A percentile compares a stretch with the other conserved stretches of the same genome.
Evolutionary conservation across 371 early-diverging fungal species (phyloP).

Genomic region (Dichotomocladium elegans): DNA sequence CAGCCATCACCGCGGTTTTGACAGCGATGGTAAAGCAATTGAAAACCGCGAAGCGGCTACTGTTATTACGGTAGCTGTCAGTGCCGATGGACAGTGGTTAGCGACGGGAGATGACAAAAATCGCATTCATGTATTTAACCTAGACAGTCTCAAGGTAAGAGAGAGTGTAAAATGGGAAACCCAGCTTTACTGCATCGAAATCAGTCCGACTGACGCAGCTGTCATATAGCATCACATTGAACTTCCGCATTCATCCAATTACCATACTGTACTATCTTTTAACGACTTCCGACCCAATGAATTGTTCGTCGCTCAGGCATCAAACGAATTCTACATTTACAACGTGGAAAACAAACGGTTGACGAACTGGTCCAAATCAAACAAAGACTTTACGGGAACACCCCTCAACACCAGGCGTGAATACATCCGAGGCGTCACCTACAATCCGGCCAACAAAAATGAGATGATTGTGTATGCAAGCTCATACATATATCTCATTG

Average conservation of each 20-base stretch:
- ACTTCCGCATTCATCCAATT: slow-evolving; percentile 63
- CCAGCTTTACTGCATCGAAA: not conserved
- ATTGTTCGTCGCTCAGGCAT: slow-evolving; percentile 61
- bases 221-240: slow-evolving; percentile 57
- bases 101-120: slow-evolving; percentile 77
- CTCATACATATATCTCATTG: slow-evolving; percentile 69
- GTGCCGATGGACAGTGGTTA: slow-evolving; percentile 77
- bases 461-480: slow-evolving; percentile 70
- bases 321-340: slow-evolving; percentile 75
- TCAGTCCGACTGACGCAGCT: no score
- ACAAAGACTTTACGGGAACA: slow-evolving; percentile 47
- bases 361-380: slow-evolving; percentile 77
- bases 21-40: slow-evolving; percentile 45
- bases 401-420: slow-evolving; percentile 59
- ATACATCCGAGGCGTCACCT: slow-evolving; percentile 69
- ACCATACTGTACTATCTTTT: slow-evolving; percentile 75
- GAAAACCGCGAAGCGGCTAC: slow-evolving; percentile 51
- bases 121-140: slow-evolving; percentile 71
- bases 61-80: slow-evolving; percentile 64
- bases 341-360: slow-evolving; percentile 66
- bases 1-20: slow-evolving; percentile 58
- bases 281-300: slow-evolving; percentile 56
- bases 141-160: slow-evolving; percentile 71
- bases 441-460: slow-evolving; percentile 62
- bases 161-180: not conserved